A percentile compares a stretch with the other conserved stretches of the same genome.
Evolutionary conservation across 176 grass and related monocot species (phyloP).

Genomic region (Canna indica): DNA sequence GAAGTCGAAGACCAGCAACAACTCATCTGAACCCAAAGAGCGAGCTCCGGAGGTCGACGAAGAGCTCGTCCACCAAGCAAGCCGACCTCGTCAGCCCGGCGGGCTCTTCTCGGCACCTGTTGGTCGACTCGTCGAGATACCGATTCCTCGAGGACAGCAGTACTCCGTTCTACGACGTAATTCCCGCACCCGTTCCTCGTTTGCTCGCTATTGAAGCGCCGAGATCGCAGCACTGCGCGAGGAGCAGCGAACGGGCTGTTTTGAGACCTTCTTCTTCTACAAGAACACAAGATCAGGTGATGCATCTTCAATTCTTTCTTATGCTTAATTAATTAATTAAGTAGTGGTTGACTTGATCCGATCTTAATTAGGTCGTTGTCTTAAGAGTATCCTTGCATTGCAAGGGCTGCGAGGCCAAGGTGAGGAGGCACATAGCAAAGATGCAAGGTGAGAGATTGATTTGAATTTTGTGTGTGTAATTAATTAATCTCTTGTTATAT

Average conservation of each 20-base stretch:
- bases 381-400: constrained; percentile 95
- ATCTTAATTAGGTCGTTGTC: constrained; percentile 45
- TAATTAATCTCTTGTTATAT: neutral
- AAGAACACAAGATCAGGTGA: constrained; percentile 6
- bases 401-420: constrained; percentile 85
- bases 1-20: constrained; percentile 12
- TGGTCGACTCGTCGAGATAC: constrained; percentile 23
- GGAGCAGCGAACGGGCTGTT: neutral
- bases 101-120: constrained; percentile 36
- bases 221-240: neutral
- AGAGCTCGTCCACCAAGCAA: constrained; percentile 1
- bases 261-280: constrained; percentile 14
- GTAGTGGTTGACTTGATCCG: constrained; percentile 4
- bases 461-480: neutral
- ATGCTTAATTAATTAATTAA: neutral
- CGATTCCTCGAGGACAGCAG: neutral
- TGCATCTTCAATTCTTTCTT: neutral
- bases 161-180: constrained; percentile 16
- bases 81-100: constrained; percentile 33
- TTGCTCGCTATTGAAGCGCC: neutral
- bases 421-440: constrained; percentile 96
- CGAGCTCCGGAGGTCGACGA: neutral
- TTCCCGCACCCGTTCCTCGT: constrained; percentile 16
- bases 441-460: constrained; percentile 64
- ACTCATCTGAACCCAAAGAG: constrained; percentile 22